Base-by-base conservation (phyloP, 1,284 basidiomycete genomes). In the Pascua guehoae region DNA sequence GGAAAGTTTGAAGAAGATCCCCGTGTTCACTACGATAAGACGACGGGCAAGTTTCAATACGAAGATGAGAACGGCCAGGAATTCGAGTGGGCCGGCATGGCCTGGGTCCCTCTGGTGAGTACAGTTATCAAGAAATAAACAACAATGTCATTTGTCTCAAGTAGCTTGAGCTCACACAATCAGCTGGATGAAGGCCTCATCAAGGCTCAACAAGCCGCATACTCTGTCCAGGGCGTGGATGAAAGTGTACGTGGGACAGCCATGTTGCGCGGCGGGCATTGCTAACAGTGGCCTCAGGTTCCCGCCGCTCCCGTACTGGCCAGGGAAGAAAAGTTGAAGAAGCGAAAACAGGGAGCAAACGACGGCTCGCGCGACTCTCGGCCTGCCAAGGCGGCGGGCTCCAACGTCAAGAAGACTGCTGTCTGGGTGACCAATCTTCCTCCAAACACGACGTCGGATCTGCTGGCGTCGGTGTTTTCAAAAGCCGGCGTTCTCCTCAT, bases 401-500 rank as follows among this genome's bases (percentile, higher is more conserved):
- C 36, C 47, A 52, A 51, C 61, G 12, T 62, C 12, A 74, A 91
- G 73, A 92, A 94, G 72, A 98, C 95, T 0, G 92, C 92, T 1
- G 85, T 98, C 42, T 98, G 89, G 78, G 87, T 98, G 46, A 89
- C 89, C 5, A 84, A 86, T 49, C 84, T 99, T 1, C 96, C 95
- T 1, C 73, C 78, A 0, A 89, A 94, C 68, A 81, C 91, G 0
- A 88, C 88, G 0, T 65, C 75, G 10, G 86, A 89, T 18, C 89
- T 93, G 69, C 76, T 99, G 40, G 81, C 86, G 8, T 82, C 85
- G 41, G 86, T 89, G 11, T 99, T 98, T 74, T 85, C 86, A 36
- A 91, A 86, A 70, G 97, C 88, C 65, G 95, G 95, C 10, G 84
- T 98, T 24, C 85, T 98, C 57, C 87, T 97, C 71, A 89, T 96